Percentiles rank a stretch among this genome's conserved stretches.
phyloP scores from a whole-genome alignment of 305 asterid genomes.

The Solanum hybrid region DNA sequence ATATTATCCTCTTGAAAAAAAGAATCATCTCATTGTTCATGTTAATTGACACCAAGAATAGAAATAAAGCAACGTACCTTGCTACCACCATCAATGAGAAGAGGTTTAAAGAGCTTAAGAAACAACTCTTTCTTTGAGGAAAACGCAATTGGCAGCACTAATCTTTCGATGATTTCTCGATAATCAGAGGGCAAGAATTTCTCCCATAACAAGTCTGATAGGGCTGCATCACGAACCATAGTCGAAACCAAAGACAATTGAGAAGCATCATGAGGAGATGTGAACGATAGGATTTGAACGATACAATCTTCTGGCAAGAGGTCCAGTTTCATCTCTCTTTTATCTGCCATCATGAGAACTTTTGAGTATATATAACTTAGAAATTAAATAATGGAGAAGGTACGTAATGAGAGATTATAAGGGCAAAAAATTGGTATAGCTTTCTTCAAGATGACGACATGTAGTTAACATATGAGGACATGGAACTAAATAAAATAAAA shows the following conservation, averaged over 20 bases:
- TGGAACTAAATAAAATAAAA: not conserved
- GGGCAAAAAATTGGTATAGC: not conserved
- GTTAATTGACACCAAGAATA: too few species aligned
- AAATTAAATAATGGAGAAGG: too few species aligned
- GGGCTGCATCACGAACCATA: conserved; percentile 29
- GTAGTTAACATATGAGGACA: conserved; percentile 17
- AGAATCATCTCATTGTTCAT: too few species aligned
- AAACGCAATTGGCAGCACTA: conserved; percentile 28
- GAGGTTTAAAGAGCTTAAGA: conserved; percentile 38
- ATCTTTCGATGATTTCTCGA: conserved; percentile 27
- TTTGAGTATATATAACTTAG: not conserved
- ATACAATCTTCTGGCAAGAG: conserved; percentile 54
- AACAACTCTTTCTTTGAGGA: conserved; percentile 48
- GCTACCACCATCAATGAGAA: conserved; percentile 51
- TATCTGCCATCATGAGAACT: not conserved
- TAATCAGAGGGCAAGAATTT: conserved; percentile 49
- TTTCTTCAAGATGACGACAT: conserved; percentile 20
- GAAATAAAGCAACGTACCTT: conserved; percentile 27
- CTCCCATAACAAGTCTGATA: conserved; percentile 49
- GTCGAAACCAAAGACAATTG: conserved; percentile 28
- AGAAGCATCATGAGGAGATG: conserved; percentile 45
- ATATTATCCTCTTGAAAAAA: too few species aligned
- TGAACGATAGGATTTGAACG: conserved; percentile 26
- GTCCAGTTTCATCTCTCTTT: conserved; percentile 13
- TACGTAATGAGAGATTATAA: not conserved